These are phyloP conservation scores for Phytopythium litorale DNA, from an alignment of 352 stramenopile species.

Conservation along the genomic window DNA sequence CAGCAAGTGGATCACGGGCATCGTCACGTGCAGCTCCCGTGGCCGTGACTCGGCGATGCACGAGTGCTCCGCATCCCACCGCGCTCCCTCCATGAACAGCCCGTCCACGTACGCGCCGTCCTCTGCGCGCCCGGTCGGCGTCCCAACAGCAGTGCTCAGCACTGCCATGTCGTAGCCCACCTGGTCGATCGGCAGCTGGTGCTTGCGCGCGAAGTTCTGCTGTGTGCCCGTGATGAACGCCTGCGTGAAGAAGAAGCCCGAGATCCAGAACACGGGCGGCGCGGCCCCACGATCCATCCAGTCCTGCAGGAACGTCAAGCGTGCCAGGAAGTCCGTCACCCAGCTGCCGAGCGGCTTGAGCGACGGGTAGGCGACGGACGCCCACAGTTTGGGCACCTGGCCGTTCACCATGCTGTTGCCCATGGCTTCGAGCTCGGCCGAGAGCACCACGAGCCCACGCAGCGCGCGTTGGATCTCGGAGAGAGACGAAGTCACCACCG, in stretches of 20 bases:
- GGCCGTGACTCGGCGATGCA: conserved; percentile 81
- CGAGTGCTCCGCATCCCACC: conserved; percentile 68
- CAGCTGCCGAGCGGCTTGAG: conserved; percentile 91
- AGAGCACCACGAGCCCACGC: conserved; percentile 92
- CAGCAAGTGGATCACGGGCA: conserved; percentile 86
- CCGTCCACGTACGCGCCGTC: conserved; percentile 89
- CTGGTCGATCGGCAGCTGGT: conserved; percentile 90
- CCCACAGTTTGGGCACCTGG: conserved; percentile 86
- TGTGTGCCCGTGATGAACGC: conserved; percentile 93
- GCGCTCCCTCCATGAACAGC: conserved; percentile 89
- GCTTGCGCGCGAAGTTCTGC: conserved; percentile 91
- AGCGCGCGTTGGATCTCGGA: conserved; percentile 90
- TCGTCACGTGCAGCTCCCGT: conserved; percentile 81
- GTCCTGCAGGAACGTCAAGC: conserved; percentile 72
- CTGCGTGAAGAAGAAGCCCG: conserved; percentile 94
- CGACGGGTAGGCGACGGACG: conserved; percentile 84
- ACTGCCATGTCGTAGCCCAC: conserved; percentile 89
- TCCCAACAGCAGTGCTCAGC: conserved; percentile 34
- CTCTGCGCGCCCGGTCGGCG: conserved; percentile 51
- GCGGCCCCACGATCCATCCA: conserved; percentile 79
- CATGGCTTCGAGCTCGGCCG: conserved; percentile 90
- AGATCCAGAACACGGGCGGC: conserved; percentile 91
- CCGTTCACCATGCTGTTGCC: conserved; percentile 92
- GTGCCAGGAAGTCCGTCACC: conserved; percentile 88
- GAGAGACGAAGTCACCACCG: conserved; percentile 73